Evolutionary conservation across 257 asterid species (phyloP), one percentile per base, ranked within the genome.

Genomic region (Capsicum pubescens): DNA sequence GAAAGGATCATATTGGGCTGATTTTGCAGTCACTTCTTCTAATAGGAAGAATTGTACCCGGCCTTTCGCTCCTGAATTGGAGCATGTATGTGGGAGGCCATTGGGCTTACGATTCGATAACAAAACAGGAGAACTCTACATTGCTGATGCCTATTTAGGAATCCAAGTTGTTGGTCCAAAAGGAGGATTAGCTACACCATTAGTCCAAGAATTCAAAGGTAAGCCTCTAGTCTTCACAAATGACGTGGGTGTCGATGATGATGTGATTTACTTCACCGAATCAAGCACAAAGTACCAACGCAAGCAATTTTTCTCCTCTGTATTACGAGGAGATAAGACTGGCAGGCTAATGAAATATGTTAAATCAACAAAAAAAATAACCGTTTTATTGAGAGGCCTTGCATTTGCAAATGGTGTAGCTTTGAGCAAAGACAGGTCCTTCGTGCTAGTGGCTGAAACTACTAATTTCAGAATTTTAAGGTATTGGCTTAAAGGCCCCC

Each of bases 71-170:
- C 95, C 94, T 10, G 84, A 89, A 81, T 81, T 67, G 90, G 95
- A 91, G 86, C 93, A 92, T 79, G 9, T 89, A 77, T 93, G 97
- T 35, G 94, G 97, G 36, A 86, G 97, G 87, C 95, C 95, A 54
- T 67, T 93, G 57, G 97, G 97, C 15, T 88, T 93, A 32, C 76
- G 87, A n/a, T 93, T 93, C 80, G 89, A 91, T 61, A 61, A 50
- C 26, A 91, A 81, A 84, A 92, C 90, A 7, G 91, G 94, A n/a
- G 88, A 93, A 39, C 87, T 93, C 2, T 93, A 93, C 86, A 88
- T 91, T 56, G 97, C 95, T 6, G 97, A 92, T 87, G 93, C 97
- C 9, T 93, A 92, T 87, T 84, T 92, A 48, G 95, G 97, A 44
- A 88, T 93, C 82, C 92, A 66, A 19, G 91, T 89, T 0, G 95